Percentiles rank a stretch among this genome's conserved stretches.
These are phyloP conservation scores for Ciborinia camelliae DNA, from an alignment of 2,329 filamentous ascomycete genomes.

Conservation along the genomic window DNA sequence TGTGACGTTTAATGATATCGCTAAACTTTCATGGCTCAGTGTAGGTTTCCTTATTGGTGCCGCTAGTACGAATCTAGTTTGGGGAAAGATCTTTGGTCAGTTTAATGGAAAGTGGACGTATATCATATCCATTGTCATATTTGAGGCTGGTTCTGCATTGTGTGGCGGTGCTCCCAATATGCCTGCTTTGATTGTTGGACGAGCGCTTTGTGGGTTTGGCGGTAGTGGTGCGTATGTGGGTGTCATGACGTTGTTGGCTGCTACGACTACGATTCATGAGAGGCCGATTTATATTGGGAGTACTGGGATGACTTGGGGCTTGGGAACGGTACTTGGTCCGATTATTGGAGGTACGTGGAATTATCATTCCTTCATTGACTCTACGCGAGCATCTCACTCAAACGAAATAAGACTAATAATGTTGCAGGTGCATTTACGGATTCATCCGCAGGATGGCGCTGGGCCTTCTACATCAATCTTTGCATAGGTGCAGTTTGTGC, in stretches of 20 bases:
- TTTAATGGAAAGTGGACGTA: conserved; percentile 39
- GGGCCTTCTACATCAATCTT: conserved; percentile 56
- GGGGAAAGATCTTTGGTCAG: conserved; percentile 38
- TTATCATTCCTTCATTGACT: not conserved
- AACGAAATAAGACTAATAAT: not conserved
- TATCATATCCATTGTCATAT: conserved; percentile 34
- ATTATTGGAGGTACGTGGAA: conserved; percentile 41
- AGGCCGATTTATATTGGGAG: conserved; percentile 39
- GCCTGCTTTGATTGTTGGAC: conserved; percentile 47
- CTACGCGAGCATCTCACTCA: no score
- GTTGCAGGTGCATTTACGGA: conserved; percentile 42
- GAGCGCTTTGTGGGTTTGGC: conserved; percentile 46
- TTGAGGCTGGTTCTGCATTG: conserved; percentile 38
- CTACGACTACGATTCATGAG: conserved; percentile 38
- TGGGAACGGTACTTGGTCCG: conserved; percentile 47
- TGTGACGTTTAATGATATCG: conserved; percentile 39
- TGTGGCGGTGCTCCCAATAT: conserved; percentile 40
- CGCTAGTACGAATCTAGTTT: conserved; percentile 41
- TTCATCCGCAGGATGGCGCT: conserved; percentile 45
- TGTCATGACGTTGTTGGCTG: conserved; percentile 45
- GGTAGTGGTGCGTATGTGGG: conserved; percentile 47
- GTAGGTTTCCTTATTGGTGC: conserved; percentile 44
- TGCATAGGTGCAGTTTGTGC: conserved; percentile 44
- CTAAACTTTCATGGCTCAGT: conserved; percentile 44
- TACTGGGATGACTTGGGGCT: conserved; percentile 42